Conservation (phyloP, 176 grass and related monocot species). For the Puya raimondii region DNA sequence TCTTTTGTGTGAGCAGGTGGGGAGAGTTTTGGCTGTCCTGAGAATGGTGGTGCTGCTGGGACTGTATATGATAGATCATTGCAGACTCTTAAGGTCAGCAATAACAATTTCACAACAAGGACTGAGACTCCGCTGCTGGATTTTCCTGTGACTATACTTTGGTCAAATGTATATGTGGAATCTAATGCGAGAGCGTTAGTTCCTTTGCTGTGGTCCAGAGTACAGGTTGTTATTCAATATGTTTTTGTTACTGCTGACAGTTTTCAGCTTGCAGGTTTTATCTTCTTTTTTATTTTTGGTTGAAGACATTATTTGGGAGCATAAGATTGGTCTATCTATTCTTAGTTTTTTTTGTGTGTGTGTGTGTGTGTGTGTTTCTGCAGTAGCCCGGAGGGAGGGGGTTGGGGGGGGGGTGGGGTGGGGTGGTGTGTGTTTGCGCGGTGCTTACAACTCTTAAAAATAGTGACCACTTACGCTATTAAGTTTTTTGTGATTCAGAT, state of each 20-base stretch:
- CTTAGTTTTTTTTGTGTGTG: background rate
- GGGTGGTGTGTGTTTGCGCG: no score
- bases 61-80: constrained; percentile 85
- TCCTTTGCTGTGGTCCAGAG: constrained; percentile 94
- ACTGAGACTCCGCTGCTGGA: constrained; percentile 97
- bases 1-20: constrained; percentile 52
- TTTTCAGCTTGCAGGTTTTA: background rate
- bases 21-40: constrained; percentile 63
- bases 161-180: constrained; percentile 92
- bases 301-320: no score
- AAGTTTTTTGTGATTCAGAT: no score
- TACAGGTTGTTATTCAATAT: constrained; percentile 48
- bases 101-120: constrained; percentile 80
- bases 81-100: constrained; percentile 87
- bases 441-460: no score
- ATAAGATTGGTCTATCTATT: background rate
- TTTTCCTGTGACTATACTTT: constrained; percentile 66
- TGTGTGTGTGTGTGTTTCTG: background rate
- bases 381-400: no score
- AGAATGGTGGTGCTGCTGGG: constrained; percentile 92
- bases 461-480: no score
- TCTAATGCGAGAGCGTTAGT: constrained; percentile 80
- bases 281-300: background rate
- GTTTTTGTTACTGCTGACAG: background rate
- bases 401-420: no score